Conservation (phyloP, 176 grass and related monocot genomes). For the Pontederia crassipes region DNA sequence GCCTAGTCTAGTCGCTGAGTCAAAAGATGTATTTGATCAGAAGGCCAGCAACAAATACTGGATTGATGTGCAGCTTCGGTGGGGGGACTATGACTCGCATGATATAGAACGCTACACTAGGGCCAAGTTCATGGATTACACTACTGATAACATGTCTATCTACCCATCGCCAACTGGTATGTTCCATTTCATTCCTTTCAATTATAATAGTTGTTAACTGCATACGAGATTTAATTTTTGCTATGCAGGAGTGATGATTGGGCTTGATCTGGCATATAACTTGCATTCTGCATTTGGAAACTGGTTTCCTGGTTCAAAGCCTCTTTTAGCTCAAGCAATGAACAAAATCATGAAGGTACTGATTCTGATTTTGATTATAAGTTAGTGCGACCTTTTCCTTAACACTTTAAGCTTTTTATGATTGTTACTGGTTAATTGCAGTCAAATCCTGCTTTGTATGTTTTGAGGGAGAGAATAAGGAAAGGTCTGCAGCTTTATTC, state of each 20-base stretch:
- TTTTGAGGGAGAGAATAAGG: constrained; percentile 89
- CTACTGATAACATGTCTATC: constrained; percentile 98
- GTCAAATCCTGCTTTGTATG: constrained; percentile 96
- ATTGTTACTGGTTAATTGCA: constrained; percentile 32
- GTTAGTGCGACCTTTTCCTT: background rate
- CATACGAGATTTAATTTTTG: constrained; percentile 17
- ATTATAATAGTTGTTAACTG: background rate
- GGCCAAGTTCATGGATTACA: constrained; percentile 99
- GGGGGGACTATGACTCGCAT: constrained; percentile 98
- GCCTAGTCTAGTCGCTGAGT: constrained; percentile 91
- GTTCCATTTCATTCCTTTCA: background rate
- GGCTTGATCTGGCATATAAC: constrained; percentile 90
- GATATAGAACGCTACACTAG: constrained; percentile 96
- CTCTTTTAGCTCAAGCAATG: constrained; percentile 90
- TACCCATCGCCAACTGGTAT: constrained; percentile 97
- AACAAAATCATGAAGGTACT: constrained; percentile 99
- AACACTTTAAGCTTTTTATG: background rate
- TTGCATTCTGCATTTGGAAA: constrained; percentile 92
- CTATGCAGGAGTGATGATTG: constrained; percentile 86
- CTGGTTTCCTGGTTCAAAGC: constrained; percentile 98
- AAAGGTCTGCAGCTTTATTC: constrained; percentile 97
- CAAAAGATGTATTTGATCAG: constrained; percentile 94
- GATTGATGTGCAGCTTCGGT: constrained; percentile 91
- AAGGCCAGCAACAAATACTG: constrained; percentile 99
- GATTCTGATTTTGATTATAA: constrained; percentile 10